These are phyloP conservation scores for Trifolium repens DNA, from an alignment of 306 rosid genomes.

Conservation along the genomic window DNA sequence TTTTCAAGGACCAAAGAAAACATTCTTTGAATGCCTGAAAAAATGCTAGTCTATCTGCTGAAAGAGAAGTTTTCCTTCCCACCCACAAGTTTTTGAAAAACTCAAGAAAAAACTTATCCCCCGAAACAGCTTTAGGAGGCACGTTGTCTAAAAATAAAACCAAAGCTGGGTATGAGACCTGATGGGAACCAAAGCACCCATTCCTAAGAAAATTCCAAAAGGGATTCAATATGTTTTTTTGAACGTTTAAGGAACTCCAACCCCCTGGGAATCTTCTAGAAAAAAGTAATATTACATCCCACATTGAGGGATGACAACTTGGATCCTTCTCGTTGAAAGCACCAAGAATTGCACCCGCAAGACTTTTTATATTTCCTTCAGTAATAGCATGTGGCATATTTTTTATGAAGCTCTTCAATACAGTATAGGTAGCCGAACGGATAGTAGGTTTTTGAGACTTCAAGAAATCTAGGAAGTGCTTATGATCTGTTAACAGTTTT, in stretches of 20 bases:
- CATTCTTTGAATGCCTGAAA: conserved; percentile 87
- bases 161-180: conserved; percentile 83
- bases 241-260: conserved; percentile 80
- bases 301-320: conserved; percentile 84
- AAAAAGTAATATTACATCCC: conserved; percentile 84
- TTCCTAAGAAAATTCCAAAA: conserved; percentile 86
- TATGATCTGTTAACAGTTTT: conserved; percentile 76
- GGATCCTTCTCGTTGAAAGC: conserved; percentile 90
- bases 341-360: conserved; percentile 80
- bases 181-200: conserved; percentile 93
- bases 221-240: conserved; percentile 72
- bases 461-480: conserved; percentile 65
- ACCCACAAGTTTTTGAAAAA: conserved; percentile 83
- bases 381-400: conserved; percentile 74
- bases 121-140: conserved; percentile 70
- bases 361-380: conserved; percentile 72
- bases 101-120: conserved; percentile 73
- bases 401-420: conserved; percentile 74
- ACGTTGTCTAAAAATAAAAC: conserved; percentile 71
- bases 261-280: conserved; percentile 77
- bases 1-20: conserved; percentile 78
- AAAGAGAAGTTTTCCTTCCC: conserved; percentile 65
- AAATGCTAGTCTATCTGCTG: conserved; percentile 68
- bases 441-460: conserved; percentile 74
- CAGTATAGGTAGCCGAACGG: conserved; percentile 83